Evolutionary conservation across 306 rosid genomes (phyloP).

Genomic region (Sophora flavescens): DNA sequence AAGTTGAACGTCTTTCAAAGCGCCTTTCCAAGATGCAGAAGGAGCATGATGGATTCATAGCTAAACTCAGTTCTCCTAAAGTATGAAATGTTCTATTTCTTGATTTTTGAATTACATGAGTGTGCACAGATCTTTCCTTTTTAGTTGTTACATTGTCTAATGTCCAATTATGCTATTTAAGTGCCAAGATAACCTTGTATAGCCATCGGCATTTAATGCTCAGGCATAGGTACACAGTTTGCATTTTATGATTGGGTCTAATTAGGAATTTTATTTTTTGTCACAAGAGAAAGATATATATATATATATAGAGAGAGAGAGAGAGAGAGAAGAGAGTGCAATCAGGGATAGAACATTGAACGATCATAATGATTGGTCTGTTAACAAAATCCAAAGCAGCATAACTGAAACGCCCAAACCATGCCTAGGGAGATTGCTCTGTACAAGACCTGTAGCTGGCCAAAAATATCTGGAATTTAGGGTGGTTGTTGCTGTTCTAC

Average conservation of each 20-base stretch:
- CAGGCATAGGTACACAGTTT: not conserved
- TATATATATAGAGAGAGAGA: no score
- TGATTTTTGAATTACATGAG: not conserved
- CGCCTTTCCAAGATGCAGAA: constrained; percentile 92
- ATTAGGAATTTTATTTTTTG: not conserved
- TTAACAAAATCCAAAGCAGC: not conserved
- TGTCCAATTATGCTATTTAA: constrained; percentile 6
- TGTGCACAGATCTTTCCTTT: not conserved
- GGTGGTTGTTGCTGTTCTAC: not conserved
- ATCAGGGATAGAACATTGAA: not conserved
- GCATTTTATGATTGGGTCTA: not conserved
- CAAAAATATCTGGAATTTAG: not conserved
- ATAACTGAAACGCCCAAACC: not conserved
- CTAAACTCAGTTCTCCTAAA: constrained; percentile 82
- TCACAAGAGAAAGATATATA: not conserved
- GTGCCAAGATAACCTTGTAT: constrained; percentile 6
- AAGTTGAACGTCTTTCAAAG: constrained; percentile 83
- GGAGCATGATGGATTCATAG: constrained; percentile 78
- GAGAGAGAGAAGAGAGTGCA: not conserved
- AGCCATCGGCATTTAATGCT: constrained; percentile 22
- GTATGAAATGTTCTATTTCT: constrained; percentile 55
- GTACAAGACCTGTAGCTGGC: not conserved
- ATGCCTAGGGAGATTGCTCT: not conserved
- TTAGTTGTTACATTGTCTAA: not conserved
- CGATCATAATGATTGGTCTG: not conserved